Percentiles rank a stretch among this genome's conserved stretches.
Evolutionary conservation across 2,329 filamentous ascomycete genomes (phyloP).

Genomic region (Leptosphaerulina australis): DNA sequence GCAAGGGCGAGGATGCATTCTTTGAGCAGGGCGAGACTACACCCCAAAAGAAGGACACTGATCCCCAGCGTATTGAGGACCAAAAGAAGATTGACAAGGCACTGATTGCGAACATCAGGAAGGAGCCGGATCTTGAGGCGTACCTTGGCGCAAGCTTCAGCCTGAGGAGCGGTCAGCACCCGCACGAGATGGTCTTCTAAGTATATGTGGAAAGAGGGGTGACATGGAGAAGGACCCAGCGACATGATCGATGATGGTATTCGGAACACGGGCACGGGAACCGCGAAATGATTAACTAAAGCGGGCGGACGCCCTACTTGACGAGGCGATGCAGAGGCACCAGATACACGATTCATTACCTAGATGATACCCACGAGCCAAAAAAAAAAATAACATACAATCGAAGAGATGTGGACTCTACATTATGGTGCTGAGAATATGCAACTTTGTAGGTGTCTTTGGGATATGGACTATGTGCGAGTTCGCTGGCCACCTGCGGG

Average conservation of each 20-base stretch:
- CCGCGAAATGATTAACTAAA: constrained; percentile 3
- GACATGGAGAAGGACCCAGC: background rate
- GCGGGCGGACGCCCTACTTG: constrained; percentile 15
- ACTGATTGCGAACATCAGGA: constrained; percentile 92
- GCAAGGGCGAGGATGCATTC: constrained; percentile 96
- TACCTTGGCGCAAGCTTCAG: constrained; percentile 96
- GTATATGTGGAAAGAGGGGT: background rate
- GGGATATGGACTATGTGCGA: too few relatives aligned
- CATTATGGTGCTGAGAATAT: background rate
- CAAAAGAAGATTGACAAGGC: constrained; percentile 99
- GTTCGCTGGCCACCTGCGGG: background rate
- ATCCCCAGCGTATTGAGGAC: constrained; percentile 88
- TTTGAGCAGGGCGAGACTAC: constrained; percentile 94
- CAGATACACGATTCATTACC: constrained; percentile 19
- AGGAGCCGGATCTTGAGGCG: constrained; percentile 87
- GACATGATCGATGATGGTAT: constrained; percentile 19
- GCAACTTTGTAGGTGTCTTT: background rate
- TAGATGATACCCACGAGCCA: constrained; percentile 24
- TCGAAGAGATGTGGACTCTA: background rate
- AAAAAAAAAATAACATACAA: constrained; percentile 19
- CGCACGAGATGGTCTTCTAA: constrained; percentile 98
- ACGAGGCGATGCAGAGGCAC: constrained; percentile 11
- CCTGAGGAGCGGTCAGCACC: constrained; percentile 97
- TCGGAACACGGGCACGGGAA: constrained; percentile 12
- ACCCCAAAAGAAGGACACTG: constrained; percentile 90